Conservation (phyloP, 176 grass and related monocot genomes). For the Melocanna baccifera region DNA sequence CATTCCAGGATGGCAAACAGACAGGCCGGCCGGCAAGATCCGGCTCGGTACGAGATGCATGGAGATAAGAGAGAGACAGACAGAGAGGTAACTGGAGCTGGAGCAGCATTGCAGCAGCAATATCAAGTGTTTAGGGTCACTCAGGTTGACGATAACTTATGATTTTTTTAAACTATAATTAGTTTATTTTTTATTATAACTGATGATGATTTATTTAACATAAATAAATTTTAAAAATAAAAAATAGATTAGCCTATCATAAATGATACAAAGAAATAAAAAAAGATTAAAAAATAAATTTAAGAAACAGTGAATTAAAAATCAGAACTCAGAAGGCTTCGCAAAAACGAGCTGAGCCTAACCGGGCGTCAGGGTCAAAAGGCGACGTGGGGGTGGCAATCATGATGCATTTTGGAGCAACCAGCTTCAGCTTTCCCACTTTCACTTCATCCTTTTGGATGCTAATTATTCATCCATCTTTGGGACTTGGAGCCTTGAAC, state of each 20-base stretch:
- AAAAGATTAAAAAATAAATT: too few relatives aligned
- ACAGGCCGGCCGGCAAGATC: background rate
- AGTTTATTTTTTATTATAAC: too few relatives aligned
- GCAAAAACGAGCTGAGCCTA: too few relatives aligned
- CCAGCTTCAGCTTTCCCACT: constrained; percentile 29
- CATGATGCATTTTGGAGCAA: constrained; percentile 38
- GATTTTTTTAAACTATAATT: too few relatives aligned
- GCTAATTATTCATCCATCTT: constrained; percentile 14
- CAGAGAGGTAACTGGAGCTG: background rate
- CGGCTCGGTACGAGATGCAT: background rate
- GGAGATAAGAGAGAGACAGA: background rate
- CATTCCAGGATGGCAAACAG: background rate
- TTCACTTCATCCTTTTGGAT: constrained; percentile 23
- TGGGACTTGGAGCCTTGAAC: constrained; percentile 12
- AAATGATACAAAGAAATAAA: too few relatives aligned
- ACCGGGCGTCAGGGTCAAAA: constrained; percentile 30
- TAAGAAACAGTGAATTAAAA: too few relatives aligned
- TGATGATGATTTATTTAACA: too few relatives aligned
- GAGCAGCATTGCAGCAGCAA: background rate
- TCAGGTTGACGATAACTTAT: too few relatives aligned
- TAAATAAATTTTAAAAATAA: too few relatives aligned
- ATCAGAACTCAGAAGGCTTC: too few relatives aligned
- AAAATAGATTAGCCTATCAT: too few relatives aligned
- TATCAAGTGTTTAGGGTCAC: constrained; percentile 22
- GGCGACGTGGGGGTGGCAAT: constrained; percentile 21